phyloP scores from a whole-genome alignment of 2,329 filamentous ascomycete genomes.

The Curvularia sp. region DNA sequence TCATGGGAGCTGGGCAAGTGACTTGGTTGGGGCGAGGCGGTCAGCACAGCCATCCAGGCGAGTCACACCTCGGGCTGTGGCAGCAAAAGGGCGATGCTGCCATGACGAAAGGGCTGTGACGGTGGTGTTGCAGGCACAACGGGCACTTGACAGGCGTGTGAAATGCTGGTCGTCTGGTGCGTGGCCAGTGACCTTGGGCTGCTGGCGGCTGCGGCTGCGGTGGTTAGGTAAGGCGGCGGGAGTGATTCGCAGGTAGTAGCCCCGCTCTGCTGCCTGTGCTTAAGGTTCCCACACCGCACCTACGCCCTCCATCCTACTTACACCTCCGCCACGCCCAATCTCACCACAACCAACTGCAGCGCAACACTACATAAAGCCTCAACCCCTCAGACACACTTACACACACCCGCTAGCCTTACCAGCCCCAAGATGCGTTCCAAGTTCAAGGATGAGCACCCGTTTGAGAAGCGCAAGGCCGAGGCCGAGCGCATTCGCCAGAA shows the following conservation, averaged over 20 bases:
- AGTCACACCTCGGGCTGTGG: constrained; percentile 30
- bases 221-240: constrained; percentile 21
- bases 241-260: constrained; percentile 30
- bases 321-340: constrained; percentile 32
- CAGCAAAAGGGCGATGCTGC: constrained; percentile 30
- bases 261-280: constrained; percentile 43
- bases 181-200: constrained; percentile 17
- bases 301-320: constrained; percentile 35
- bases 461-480: constrained; percentile 99
- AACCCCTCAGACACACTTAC: constrained; percentile 18
- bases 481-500: constrained; percentile 99
- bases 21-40: constrained; percentile 33
- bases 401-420: constrained; percentile 16
- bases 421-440: constrained; percentile 82
- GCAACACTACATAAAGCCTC: constrained; percentile 19
- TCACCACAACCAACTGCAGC: constrained; percentile 15
- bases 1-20: constrained; percentile 43
- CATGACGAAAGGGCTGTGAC: constrained; percentile 23
- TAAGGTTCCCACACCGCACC: constrained; percentile 45
- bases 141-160: constrained; percentile 22
- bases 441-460: constrained; percentile 99
- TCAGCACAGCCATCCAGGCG: constrained; percentile 40
- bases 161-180: constrained; percentile 12
- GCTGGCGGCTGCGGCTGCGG: constrained; percentile 5
- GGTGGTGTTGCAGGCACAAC: constrained; percentile 21